Conservation (phyloP, 2,329 filamentous ascomycete genomes). For the Leptodontidium sp. region DNA sequence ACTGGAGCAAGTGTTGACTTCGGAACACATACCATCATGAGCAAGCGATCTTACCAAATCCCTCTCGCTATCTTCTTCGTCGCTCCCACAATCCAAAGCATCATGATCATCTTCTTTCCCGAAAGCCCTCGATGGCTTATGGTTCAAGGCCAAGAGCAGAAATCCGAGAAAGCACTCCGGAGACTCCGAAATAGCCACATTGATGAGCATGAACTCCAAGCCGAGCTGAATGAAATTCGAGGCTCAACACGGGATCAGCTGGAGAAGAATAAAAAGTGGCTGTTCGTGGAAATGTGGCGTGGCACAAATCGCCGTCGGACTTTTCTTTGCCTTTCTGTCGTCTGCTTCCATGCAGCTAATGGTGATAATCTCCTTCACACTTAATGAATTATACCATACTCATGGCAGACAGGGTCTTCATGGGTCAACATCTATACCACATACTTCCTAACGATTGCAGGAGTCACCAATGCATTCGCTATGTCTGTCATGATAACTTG, state of each 20-base stretch:
- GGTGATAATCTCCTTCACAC: conserved; percentile 47
- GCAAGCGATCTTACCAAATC: conserved; percentile 47
- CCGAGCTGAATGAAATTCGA: conserved; percentile 31
- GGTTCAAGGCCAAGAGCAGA: conserved; percentile 61
- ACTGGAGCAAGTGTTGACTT: conserved; percentile 48
- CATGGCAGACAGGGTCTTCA: conserved; percentile 54
- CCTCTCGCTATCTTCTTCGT: conserved; percentile 47
- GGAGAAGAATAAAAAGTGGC: conserved; percentile 52
- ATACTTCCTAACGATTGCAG: conserved; percentile 56
- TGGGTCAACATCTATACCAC: conserved; percentile 60
- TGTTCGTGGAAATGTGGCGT: conserved; percentile 51
- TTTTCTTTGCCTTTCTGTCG: conserved; percentile 47
- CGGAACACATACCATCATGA: conserved; percentile 46
- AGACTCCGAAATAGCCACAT: conserved; percentile 26
- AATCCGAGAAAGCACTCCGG: conserved; percentile 60
- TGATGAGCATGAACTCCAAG: conserved; percentile 30
- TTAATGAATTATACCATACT: neutral
- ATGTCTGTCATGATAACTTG: conserved; percentile 60
- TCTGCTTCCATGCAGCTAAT: conserved; percentile 55
- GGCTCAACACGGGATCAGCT: conserved; percentile 43
- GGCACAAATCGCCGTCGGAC: conserved; percentile 55
- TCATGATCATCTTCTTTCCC: conserved; percentile 58
- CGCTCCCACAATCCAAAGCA: conserved; percentile 55
- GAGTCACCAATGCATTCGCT: conserved; percentile 55
- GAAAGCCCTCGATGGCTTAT: conserved; percentile 66